Evolutionary conservation across 1,139 yeast species (phyloP).

Genomic region (Yamadazyma trypodendri): DNA sequence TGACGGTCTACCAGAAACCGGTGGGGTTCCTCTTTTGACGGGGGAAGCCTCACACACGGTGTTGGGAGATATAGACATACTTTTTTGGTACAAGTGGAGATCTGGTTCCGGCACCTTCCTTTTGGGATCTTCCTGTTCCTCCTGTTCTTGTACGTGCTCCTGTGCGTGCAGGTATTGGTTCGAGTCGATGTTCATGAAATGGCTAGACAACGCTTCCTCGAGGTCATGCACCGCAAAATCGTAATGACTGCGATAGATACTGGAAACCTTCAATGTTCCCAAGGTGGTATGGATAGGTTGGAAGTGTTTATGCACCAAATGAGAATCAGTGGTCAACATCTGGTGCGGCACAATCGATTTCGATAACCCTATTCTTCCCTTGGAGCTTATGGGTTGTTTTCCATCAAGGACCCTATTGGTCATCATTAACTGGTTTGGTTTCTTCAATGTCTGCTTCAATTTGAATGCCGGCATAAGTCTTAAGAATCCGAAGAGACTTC

Average conservation of each 20-base stretch:
- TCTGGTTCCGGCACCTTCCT: too few relatives aligned
- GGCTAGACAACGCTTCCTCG: constrained; percentile 61
- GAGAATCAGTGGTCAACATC: constrained; percentile 44
- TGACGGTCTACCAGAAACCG: constrained; percentile 28
- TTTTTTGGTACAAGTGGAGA: constrained; percentile 1
- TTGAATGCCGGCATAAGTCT: constrained; percentile 73
- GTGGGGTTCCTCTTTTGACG: constrained; percentile 18
- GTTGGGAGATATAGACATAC: constrained; percentile 31
- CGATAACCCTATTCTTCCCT: constrained; percentile 82
- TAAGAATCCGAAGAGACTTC: constrained; percentile 68
- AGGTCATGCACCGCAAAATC: constrained; percentile 67
- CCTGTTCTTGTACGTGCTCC: constrained; percentile 5
- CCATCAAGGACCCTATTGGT: constrained; percentile 75
- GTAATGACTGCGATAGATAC: constrained; percentile 73
- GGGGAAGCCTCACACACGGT: constrained; percentile 18
- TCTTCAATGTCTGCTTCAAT: constrained; percentile 41
- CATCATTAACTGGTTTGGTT: constrained; percentile 21
- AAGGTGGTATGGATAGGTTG: constrained; percentile 70
- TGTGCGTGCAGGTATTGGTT: not conserved
- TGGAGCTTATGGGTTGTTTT: constrained; percentile 69
- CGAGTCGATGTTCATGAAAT: constrained; percentile 46
- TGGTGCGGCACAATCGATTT: constrained; percentile 56
- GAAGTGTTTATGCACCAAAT: constrained; percentile 59
- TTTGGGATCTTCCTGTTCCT: constrained; percentile 2
- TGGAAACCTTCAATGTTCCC: constrained; percentile 73